A percentile compares a stretch with the other conserved stretches of the same genome.
phyloP scores from a whole-genome alignment of 2,329 filamentous ascomycete species.

The Colletotrichum simmondsii region DNA sequence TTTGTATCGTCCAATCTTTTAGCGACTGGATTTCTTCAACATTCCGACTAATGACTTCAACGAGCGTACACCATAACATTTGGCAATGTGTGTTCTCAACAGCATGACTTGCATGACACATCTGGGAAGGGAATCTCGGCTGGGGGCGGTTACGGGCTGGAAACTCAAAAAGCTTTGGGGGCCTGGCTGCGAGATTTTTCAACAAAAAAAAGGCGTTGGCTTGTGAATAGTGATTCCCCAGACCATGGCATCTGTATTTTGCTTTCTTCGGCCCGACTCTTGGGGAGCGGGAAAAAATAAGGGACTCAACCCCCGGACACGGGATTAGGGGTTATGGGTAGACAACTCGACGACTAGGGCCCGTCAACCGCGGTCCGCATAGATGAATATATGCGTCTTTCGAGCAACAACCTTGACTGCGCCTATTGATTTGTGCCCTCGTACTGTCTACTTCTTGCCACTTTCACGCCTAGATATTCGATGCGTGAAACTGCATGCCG shows the following conservation, averaged over 20 bases:
- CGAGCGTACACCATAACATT: constrained; percentile 34
- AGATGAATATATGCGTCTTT: constrained; percentile 28
- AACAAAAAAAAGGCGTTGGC: constrained; percentile 50
- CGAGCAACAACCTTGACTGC: not conserved
- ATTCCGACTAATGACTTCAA: constrained; percentile 37
- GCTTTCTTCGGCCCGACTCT: constrained; percentile 33
- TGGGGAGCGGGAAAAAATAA: constrained; percentile 19
- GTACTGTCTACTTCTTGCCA: not conserved
- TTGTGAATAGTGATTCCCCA: constrained; percentile 44
- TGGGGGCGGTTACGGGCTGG: constrained; percentile 40
- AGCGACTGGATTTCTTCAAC: constrained; percentile 33
- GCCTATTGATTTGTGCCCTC: too few species aligned
- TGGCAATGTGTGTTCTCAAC: constrained; percentile 53
- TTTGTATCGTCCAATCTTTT: constrained; percentile 42
- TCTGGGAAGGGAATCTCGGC: constrained; percentile 40
- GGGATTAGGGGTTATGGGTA: constrained; percentile 24
- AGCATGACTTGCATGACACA: constrained; percentile 55
- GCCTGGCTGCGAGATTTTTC: constrained; percentile 46
- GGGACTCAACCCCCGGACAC: constrained; percentile 32
- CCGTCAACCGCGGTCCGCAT: constrained; percentile 56
- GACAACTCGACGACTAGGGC: constrained; percentile 38
- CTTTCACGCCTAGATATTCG: not conserved
- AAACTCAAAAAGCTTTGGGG: constrained; percentile 41
- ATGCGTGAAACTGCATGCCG: not conserved
- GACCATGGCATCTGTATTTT: constrained; percentile 43